Percentiles rank a stretch among this genome's conserved stretches.
Conservation (phyloP, 768 basidiomycete genomes). For the Trichaptum fuscoviolaceum region DNA sequence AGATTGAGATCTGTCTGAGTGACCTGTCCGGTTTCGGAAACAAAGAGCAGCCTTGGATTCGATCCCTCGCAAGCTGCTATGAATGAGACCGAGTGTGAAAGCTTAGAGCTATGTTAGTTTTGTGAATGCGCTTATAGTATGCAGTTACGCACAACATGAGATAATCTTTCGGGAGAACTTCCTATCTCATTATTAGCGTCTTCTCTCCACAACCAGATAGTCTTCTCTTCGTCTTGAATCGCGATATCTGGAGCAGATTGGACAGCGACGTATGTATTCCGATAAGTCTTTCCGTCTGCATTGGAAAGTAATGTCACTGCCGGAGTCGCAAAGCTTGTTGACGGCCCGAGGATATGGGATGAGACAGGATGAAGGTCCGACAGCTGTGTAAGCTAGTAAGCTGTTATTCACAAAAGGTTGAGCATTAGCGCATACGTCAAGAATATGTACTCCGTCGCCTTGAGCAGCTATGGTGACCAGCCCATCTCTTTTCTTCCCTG, state of each 20-base stretch:
- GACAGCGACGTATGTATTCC: constrained; percentile 54
- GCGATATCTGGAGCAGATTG: constrained; percentile 41
- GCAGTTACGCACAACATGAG: constrained; percentile 36
- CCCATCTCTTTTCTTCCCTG: constrained; percentile 35
- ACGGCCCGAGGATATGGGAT: constrained; percentile 68
- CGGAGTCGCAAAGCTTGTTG: constrained; percentile 54
- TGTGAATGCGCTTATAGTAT: constrained; percentile 5
- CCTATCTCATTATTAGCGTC: constrained; percentile 33
- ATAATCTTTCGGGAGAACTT: constrained; percentile 33
- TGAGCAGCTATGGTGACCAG: constrained; percentile 66
- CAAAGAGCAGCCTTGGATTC: constrained; percentile 22
- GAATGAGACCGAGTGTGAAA: constrained; percentile 36
- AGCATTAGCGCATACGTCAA: constrained; percentile 52
- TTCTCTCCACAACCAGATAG: constrained; percentile 61
- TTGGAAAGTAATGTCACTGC: constrained; percentile 39
- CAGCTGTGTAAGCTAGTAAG: constrained; percentile 32
- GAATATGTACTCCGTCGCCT: constrained; percentile 68
- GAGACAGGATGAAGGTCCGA: constrained; percentile 58
- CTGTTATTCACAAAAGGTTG: constrained; percentile 5
- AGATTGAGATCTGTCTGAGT: constrained; percentile 27
- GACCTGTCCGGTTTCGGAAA: constrained; percentile 28
- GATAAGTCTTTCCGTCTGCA: constrained; percentile 29
- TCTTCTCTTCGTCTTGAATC: constrained; percentile 37
- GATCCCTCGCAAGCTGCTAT: constrained; percentile 29
- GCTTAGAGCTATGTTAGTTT: constrained; percentile 27